Base-by-base conservation (phyloP, 768 basidiomycete genomes). In the Naganishia friedmannii region DNA sequence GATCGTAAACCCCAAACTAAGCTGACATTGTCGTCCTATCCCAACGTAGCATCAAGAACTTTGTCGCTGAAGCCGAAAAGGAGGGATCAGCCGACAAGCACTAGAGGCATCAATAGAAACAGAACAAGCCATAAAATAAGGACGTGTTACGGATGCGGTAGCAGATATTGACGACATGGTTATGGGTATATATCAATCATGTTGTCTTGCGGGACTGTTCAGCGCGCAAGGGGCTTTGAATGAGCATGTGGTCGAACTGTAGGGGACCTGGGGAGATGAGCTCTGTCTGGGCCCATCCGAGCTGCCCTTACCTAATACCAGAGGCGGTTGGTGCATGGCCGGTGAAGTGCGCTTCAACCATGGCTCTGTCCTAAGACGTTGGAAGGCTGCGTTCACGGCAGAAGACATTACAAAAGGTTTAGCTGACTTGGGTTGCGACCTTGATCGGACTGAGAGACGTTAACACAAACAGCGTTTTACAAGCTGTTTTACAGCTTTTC, bases 21-120 rank as follows among this genome's bases (percentile, higher is more conserved):
- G 37, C 17, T 48, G 5, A 26, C 45, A 51, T 46, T 26, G 42
- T n/a, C 28, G 2, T 56, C 19, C 3, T n/a, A 29, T 23, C n/a
- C 15, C 19, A 17, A 32, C 34, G 28, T 58, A 79, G 78, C 74
- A 80, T 80, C 76, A 73, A 75, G 53, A 76, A 80, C 72, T 80
- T 79, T 74, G 78, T 80, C 29, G 77, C 76, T 45, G 79, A 79
- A 51, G 78, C 78, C 23, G 79, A 80, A 73, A 77, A 77, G 73
- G 75, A 76, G 23, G 77, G 73, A 46, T 51, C 53, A 37, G 32
- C 70, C 19, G 66, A 66, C 7, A 67, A 67, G 66, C 70, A 71
- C 70, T 71, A 68, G 32, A 51, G 23, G 42, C 54, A 53, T 31
- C 46, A 31, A 39, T 34, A 32, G 28, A 26, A 42, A 57, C 48